phyloP scores from a whole-genome alignment of 345 rosid species.

The Nasturtium officinale region DNA sequence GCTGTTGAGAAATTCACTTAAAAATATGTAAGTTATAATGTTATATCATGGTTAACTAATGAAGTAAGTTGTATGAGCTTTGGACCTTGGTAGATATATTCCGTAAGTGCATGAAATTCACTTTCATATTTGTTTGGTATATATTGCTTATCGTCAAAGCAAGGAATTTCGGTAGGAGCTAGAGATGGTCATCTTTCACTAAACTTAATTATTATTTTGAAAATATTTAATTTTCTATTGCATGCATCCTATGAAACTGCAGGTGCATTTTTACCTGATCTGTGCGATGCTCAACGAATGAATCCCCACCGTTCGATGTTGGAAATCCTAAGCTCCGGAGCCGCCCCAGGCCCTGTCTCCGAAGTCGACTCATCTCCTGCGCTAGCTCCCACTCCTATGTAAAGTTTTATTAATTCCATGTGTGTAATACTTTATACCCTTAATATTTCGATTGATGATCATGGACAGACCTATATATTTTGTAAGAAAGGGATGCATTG shows the following conservation, averaged over 20 bases:
- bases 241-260: too few relatives aligned
- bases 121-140: slow-evolving; percentile 4
- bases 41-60: slow-evolving; percentile 9
- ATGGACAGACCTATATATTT: background rate
- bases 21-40: background rate
- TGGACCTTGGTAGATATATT: too few relatives aligned
- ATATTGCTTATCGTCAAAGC: slow-evolving; percentile 31
- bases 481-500: background rate
- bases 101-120: slow-evolving; percentile 25
- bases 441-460: slow-evolving; percentile 10
- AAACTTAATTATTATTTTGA: background rate
- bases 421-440: slow-evolving; percentile 10
- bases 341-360: slow-evolving; percentile 52
- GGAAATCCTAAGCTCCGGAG: slow-evolving; percentile 70
- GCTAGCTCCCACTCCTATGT: slow-evolving; percentile 43
- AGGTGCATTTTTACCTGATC: slow-evolving; percentile 90
- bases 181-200: slow-evolving; percentile 32
- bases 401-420: slow-evolving; percentile 4
- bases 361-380: slow-evolving; percentile 44
- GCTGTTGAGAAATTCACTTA: too few relatives aligned
- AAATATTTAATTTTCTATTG: background rate
- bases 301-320: slow-evolving; percentile 81
- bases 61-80: slow-evolving; percentile 8
- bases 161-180: slow-evolving; percentile 26
- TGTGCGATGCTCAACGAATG: slow-evolving; percentile 61